phyloP scores from a whole-genome alignment of 2,329 filamentous ascomycete species.

The Gaeumannomyces sp. region DNA sequence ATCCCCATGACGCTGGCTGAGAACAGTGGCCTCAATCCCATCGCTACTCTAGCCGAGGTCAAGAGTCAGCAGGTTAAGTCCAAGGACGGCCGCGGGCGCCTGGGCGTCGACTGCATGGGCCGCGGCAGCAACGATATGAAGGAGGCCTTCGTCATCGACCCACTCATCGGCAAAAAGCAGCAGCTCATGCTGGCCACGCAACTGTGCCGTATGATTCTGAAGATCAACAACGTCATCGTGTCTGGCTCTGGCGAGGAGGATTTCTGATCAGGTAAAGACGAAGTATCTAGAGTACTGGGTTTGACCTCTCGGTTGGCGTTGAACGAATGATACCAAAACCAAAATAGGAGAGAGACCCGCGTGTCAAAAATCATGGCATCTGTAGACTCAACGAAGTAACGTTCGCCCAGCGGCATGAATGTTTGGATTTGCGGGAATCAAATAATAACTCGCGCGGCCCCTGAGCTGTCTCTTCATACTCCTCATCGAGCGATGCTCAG shows the following conservation, averaged over 20 bases:
- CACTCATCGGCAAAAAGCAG: constrained; percentile 95
- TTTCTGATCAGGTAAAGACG: constrained; percentile 48
- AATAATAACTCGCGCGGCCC: not conserved
- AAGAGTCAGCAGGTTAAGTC: constrained; percentile 95
- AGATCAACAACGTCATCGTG: constrained; percentile 95
- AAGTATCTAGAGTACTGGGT: constrained; percentile 2
- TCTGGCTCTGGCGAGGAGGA: constrained; percentile 82
- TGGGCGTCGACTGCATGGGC: constrained; percentile 98
- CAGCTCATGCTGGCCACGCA: constrained; percentile 95
- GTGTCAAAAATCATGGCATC: not conserved
- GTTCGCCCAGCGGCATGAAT: not conserved
- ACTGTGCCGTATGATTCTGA: constrained; percentile 95
- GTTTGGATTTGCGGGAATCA: not conserved
- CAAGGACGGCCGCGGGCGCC: constrained; percentile 44
- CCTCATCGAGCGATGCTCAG: too few relatives aligned
- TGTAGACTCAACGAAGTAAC: not conserved
- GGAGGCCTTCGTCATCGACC: constrained; percentile 96
- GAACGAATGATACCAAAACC: constrained; percentile 4
- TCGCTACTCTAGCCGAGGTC: constrained; percentile 88
- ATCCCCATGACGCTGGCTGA: constrained; percentile 95
- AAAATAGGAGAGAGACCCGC: constrained; percentile 4
- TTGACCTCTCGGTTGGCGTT: constrained; percentile 4
- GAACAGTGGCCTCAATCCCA: constrained; percentile 93
- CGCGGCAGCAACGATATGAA: constrained; percentile 95
- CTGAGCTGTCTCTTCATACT: not conserved